Evolutionary conservation across 148 eudicot genomes (phyloP).

Genomic region (Chenopodium suecicum): DNA sequence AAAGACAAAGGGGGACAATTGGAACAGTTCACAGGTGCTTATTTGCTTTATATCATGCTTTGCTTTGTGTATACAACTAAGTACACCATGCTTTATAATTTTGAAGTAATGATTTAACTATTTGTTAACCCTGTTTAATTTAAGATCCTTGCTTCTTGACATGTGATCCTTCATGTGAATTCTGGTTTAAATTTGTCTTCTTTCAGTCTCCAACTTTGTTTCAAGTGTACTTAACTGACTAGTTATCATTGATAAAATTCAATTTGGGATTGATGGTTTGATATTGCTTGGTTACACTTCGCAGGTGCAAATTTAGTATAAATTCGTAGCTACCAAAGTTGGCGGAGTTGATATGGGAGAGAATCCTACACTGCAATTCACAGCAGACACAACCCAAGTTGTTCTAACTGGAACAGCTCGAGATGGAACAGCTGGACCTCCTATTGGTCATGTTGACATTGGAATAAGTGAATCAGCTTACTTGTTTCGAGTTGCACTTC

Average conservation of each 20-base stretch:
- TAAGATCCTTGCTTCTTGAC: neutral
- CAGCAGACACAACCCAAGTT: slow-evolving; percentile 22
- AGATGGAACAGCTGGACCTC: slow-evolving; percentile 58
- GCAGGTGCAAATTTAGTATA: neutral
- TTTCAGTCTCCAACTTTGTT: neutral
- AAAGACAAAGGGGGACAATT: neutral
- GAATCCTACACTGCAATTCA: neutral
- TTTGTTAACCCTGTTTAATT: neutral
- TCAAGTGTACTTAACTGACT: neutral
- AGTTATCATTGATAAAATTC: neutral
- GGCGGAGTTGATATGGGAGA: slow-evolving; percentile 30
- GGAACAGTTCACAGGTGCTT: neutral
- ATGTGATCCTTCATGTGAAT: neutral
- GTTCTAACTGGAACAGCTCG: slow-evolving; percentile 69
- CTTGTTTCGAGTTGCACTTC: slow-evolving; percentile 74
- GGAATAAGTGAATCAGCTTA: slow-evolving; percentile 64
- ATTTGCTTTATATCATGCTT: neutral
- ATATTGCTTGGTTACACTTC: slow-evolving; percentile 5
- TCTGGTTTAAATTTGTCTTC: neutral
- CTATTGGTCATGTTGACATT: slow-evolving; percentile 78
- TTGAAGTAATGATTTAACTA: too few species aligned
- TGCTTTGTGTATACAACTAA: too few species aligned
- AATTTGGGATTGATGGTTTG: neutral
- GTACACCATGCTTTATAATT: too few species aligned
- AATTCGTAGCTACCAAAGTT: slow-evolving; percentile 7